phyloP scores from a whole-genome alignment of 2,329 filamentous ascomycete genomes.

The Pezicula rhizophila region DNA sequence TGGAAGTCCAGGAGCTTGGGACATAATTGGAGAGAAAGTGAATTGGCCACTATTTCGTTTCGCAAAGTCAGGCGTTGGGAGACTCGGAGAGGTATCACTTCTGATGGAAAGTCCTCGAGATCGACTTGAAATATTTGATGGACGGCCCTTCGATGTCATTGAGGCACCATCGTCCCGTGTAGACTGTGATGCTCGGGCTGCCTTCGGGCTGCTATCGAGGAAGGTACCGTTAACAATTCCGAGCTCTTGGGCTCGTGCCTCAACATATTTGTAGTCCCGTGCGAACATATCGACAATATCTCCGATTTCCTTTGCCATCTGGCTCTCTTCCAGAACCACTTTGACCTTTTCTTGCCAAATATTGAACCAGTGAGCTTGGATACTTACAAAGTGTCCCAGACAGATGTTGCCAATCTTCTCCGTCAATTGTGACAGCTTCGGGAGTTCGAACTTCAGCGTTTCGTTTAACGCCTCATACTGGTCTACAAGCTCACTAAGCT shows the following conservation, averaged over 20 bases:
- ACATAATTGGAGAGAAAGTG: slow-evolving; percentile 48
- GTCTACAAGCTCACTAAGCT: slow-evolving; percentile 75
- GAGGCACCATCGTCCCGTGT: slow-evolving; percentile 34
- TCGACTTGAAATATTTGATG: slow-evolving; percentile 31
- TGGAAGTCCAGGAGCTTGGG: slow-evolving; percentile 39
- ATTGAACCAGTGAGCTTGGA: slow-evolving; percentile 77
- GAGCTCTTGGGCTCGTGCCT: slow-evolving; percentile 65
- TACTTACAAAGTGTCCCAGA: slow-evolving; percentile 74
- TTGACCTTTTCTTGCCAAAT: slow-evolving; percentile 81
- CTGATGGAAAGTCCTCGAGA: slow-evolving; percentile 55
- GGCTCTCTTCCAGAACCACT: slow-evolving; percentile 61
- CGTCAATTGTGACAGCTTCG: slow-evolving; percentile 74
- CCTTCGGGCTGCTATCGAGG: slow-evolving; percentile 24
- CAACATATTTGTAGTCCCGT: slow-evolving; percentile 70
- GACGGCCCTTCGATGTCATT: slow-evolving; percentile 19
- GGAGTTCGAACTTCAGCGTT: slow-evolving; percentile 86
- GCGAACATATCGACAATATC: slow-evolving; percentile 75
- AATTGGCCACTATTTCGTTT: slow-evolving; percentile 63
- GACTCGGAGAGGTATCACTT: slow-evolving; percentile 54
- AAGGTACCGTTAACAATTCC: slow-evolving; percentile 72
- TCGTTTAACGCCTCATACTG: slow-evolving; percentile 83
- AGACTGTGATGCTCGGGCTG: slow-evolving; percentile 27
- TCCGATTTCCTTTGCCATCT: slow-evolving; percentile 58
- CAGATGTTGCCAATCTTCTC: slow-evolving; percentile 80
- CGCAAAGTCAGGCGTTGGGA: slow-evolving; percentile 61